Evolutionary conservation across 768 basidiomycete genomes (phyloP).

Genomic region (Omphalotus guepiniiformis): DNA sequence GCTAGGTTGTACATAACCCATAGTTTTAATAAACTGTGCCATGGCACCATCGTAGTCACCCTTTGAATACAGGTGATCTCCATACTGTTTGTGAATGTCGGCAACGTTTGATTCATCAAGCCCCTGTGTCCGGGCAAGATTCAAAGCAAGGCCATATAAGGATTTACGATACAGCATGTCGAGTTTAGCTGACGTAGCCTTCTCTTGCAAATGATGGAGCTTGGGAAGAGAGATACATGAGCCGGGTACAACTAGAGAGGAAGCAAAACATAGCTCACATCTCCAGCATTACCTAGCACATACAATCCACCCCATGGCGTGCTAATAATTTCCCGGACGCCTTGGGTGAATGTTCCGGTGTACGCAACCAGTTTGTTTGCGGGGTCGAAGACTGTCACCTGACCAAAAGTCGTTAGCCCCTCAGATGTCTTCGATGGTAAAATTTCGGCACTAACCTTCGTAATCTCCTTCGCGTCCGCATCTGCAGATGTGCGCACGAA

Average conservation of each 20-base stretch:
- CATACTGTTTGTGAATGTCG: conserved; percentile 87
- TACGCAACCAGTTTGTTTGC: conserved; percentile 91
- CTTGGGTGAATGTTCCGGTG: conserved; percentile 73
- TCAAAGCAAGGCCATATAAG: conserved; percentile 75
- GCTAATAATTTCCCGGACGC: conserved; percentile 78
- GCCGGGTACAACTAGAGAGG: neutral
- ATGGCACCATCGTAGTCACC: conserved; percentile 92
- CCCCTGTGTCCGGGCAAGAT: conserved; percentile 74
- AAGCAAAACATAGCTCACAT: conserved; percentile 47
- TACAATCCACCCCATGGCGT: conserved; percentile 74
- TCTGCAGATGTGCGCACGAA: conserved; percentile 51
- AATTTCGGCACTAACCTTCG: conserved; percentile 34
- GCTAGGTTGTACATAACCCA: conserved; percentile 86
- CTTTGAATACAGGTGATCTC: conserved; percentile 87
- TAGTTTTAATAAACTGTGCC: conserved; percentile 87
- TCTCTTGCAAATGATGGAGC: conserved; percentile 69
- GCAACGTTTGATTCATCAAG: conserved; percentile 73
- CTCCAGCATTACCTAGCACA: conserved; percentile 73
- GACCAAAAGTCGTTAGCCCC: neutral
- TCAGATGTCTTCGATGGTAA: neutral
- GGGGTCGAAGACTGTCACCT: conserved; percentile 79
- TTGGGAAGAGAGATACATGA: conserved; percentile 20
- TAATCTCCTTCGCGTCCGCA: conserved; percentile 53
- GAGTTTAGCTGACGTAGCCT: conserved; percentile 79
- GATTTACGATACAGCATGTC: conserved; percentile 80